Evolutionary conservation across 2,329 filamentous ascomycete species (phyloP).

Genomic region (Exophiala mesophila): DNA sequence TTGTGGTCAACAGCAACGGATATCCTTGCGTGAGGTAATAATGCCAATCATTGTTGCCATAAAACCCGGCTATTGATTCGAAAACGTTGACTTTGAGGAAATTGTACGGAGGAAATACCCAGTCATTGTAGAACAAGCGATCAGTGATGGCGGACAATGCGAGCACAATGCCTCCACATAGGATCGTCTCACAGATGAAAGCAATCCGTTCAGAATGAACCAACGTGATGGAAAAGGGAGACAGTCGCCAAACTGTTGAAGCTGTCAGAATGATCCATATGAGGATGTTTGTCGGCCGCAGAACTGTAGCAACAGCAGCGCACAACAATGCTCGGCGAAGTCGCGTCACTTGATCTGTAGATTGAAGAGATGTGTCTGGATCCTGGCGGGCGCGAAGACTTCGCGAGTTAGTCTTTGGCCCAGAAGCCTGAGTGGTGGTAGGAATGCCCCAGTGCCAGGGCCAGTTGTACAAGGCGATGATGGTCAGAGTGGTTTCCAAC

Average conservation of each 20-base stretch:
- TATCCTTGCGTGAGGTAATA: constrained; percentile 91
- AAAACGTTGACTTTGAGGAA: constrained; percentile 89
- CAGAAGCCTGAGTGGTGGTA: not conserved
- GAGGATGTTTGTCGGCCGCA: constrained; percentile 83
- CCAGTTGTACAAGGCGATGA: constrained; percentile 74
- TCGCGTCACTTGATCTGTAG: constrained; percentile 21
- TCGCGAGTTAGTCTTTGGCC: constrained; percentile 22
- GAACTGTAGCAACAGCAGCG: constrained; percentile 74
- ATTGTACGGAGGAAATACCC: constrained; percentile 82
- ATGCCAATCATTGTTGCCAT: constrained; percentile 83
- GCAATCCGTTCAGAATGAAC: constrained; percentile 6
- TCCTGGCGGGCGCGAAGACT: constrained; percentile 39
- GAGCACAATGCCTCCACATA: constrained; percentile 61
- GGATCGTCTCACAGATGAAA: constrained; percentile 57
- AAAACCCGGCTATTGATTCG: constrained; percentile 84
- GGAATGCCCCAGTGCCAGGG: constrained; percentile 64
- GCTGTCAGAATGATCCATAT: constrained; percentile 69
- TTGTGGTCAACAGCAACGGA: constrained; percentile 78
- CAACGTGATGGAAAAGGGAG: constrained; percentile 5
- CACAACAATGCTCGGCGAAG: constrained; percentile 63
- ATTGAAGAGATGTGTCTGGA: constrained; percentile 30
- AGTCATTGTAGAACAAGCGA: constrained; percentile 72
- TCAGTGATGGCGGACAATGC: constrained; percentile 64
- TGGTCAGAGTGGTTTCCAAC: constrained; percentile 81
- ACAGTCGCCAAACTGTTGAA: constrained; percentile 12